These are phyloP conservation scores for Citrus sp. DNA, from an alignment of 345 rosid genomes.

Conservation along the genomic window DNA sequence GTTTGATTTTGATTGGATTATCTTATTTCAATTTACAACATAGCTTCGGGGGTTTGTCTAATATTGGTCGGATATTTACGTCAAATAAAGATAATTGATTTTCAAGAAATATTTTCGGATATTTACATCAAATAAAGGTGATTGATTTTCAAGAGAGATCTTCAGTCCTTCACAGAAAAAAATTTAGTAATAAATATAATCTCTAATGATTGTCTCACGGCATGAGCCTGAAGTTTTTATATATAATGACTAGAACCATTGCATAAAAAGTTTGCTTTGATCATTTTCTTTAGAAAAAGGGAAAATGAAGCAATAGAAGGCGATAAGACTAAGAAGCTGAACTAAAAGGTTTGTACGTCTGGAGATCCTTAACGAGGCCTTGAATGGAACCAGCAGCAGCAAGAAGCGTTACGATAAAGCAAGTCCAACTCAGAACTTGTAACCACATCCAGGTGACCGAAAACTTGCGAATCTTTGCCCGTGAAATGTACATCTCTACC, in stretches of 20 bases:
- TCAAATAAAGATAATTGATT: too few species aligned
- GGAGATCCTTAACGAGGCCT: conserved; percentile 52
- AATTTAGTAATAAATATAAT: too few species aligned
- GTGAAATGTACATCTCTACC: conserved; percentile 66
- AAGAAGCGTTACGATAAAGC: conserved; percentile 50
- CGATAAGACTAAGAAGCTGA: not conserved
- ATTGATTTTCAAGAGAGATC: too few species aligned
- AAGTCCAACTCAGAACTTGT: conserved; percentile 44
- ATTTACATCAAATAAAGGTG: too few species aligned
- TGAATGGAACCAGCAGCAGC: conserved; percentile 69
- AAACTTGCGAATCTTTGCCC: conserved; percentile 41
- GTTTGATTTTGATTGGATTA: not conserved
- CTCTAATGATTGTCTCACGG: not conserved
- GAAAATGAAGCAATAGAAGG: not conserved
- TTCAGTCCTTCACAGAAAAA: too few species aligned
- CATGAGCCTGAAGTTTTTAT: too few species aligned
- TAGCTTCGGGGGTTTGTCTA: too few species aligned
- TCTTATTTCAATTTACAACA: too few species aligned
- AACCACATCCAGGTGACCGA: conserved; percentile 64
- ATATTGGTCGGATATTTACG: too few species aligned
- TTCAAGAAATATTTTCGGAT: too few species aligned
- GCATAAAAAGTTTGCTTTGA: not conserved
- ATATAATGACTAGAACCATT: not conserved
- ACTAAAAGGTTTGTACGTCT: conserved; percentile 59
- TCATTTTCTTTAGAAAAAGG: not conserved